Percentiles rank a stretch among this genome's conserved stretches.
Conservation (phyloP, 2,329 filamentous ascomycete genomes). For the Aspergillus fructus region DNA sequence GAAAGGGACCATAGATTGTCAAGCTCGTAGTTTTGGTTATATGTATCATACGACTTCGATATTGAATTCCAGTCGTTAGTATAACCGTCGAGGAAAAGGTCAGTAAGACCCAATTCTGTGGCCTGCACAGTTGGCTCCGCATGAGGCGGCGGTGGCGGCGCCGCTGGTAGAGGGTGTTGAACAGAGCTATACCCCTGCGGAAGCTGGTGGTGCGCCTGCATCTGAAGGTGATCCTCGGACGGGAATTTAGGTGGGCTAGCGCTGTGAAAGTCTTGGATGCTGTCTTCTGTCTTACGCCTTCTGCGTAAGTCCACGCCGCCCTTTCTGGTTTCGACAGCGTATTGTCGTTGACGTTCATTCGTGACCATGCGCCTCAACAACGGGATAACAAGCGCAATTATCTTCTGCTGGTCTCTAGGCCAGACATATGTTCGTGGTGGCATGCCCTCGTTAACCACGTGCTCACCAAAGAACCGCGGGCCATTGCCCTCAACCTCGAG, state of each 20-base stretch:
- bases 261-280: conserved; percentile 27
- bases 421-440: conserved; percentile 47
- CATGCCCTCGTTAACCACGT: conserved; percentile 44
- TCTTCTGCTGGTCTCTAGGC: conserved; percentile 56
- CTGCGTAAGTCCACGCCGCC: conserved; percentile 43
- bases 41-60: conserved; percentile 36
- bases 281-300: conserved; percentile 37
- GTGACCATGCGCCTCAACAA: conserved; percentile 59
- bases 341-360: conserved; percentile 59
- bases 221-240: conserved; percentile 33
- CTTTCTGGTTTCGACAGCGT: conserved; percentile 57
- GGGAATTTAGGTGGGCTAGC: conserved; percentile 22
- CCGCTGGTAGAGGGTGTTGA: conserved; percentile 22
- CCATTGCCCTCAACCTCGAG: conserved; percentile 52
- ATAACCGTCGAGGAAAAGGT: conserved; percentile 40
- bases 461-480: conserved; percentile 52
- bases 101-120: conserved; percentile 34
- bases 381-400: conserved; percentile 58
- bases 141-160: conserved; percentile 26
- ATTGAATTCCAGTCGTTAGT: conserved; percentile 40
- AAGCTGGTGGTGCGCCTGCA: conserved; percentile 28
- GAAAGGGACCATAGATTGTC: conserved; percentile 43
- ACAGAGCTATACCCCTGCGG: conserved; percentile 25
- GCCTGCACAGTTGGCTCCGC: conserved; percentile 22
- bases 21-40: conserved; percentile 41